Conservation (phyloP, 768 basidiomycete species). For the Erythrobasidium yunnanense region DNA sequence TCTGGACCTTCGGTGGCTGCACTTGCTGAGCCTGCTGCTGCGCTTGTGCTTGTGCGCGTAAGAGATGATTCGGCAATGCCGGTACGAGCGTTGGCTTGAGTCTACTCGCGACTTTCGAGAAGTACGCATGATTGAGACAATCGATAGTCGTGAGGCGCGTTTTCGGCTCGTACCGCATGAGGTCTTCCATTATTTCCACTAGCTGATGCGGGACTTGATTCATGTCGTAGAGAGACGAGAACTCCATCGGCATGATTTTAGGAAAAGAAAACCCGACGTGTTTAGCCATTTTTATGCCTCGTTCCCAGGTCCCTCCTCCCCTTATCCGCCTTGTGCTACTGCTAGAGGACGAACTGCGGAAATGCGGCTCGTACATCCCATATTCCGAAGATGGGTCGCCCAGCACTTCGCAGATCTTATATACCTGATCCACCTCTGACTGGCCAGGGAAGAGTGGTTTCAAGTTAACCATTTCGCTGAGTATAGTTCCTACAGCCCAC, state of each 20-base stretch:
- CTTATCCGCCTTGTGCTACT: conserved; percentile 54
- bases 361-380: conserved; percentile 60
- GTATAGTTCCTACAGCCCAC: conserved; percentile 98
- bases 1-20: conserved; percentile 12
- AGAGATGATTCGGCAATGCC: conserved; percentile 35
- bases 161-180: conserved; percentile 84
- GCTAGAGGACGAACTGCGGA: too few species aligned
- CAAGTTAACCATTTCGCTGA: conserved; percentile 91
- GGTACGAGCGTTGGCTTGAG: conserved; percentile 35
- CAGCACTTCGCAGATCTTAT: conserved; percentile 77
- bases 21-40: conserved; percentile 34
- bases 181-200: conserved; percentile 79
- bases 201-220: conserved; percentile 64
- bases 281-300: conserved; percentile 76
- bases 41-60: conserved; percentile 37
- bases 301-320: conserved; percentile 80
- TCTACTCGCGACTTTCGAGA: conserved; percentile 54
- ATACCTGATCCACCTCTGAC: conserved; percentile 84
- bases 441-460: conserved; percentile 90
- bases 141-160: conserved; percentile 71
- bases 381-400: conserved; percentile 82
- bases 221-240: conserved; percentile 58
- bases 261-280: conserved; percentile 76
- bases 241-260: conserved; percentile 47
- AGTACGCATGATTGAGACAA: conserved; percentile 80